phyloP scores from a whole-genome alignment of 2,329 filamentous ascomycete species.

The Aureobasidium lini region DNA sequence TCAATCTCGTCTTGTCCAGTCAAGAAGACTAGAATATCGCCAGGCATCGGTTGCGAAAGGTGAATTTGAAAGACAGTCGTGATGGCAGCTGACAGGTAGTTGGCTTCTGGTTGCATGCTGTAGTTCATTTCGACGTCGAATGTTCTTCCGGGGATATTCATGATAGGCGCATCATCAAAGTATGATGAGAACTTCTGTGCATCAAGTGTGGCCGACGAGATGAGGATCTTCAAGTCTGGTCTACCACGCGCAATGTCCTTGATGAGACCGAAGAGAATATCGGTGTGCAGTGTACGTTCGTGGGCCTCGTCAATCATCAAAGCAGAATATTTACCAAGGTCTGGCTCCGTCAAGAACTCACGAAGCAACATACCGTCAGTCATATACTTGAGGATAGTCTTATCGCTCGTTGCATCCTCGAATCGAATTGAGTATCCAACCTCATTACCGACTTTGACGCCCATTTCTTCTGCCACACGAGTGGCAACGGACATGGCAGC shows the following conservation, averaged over 20 bases:
- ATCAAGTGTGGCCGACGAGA: conserved; percentile 91
- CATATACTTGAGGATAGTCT: conserved; percentile 91
- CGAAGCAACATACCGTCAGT: conserved; percentile 92
- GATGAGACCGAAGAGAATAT: conserved; percentile 78
- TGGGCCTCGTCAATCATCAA: conserved; percentile 98
- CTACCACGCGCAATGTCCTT: conserved; percentile 81
- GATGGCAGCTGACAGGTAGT: conserved; percentile 84
- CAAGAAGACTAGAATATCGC: conserved; percentile 89
- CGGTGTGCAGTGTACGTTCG: conserved; percentile 84
- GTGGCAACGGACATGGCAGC: conserved; percentile 97
- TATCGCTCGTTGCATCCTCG: conserved; percentile 84
- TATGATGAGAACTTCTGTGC: conserved; percentile 86
- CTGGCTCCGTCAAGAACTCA: conserved; percentile 83
- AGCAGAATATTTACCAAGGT: conserved; percentile 72
- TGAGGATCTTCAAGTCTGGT: conserved; percentile 80
- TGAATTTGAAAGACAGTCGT: conserved; percentile 96
- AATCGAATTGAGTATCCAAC: conserved; percentile 95
- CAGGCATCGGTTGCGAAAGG: conserved; percentile 65
- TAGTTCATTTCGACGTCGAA: conserved; percentile 92
- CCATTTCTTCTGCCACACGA: conserved; percentile 91
- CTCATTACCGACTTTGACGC: conserved; percentile 79
- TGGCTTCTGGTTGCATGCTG: conserved; percentile 82
- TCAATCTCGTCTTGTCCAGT: conserved; percentile 97
- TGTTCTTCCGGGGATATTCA: conserved; percentile 83
- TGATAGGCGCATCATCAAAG: conserved; percentile 87